These are phyloP conservation scores for Auricularia sp. DNA, from an alignment of 768 basidiomycete genomes.

Conservation along the genomic window DNA sequence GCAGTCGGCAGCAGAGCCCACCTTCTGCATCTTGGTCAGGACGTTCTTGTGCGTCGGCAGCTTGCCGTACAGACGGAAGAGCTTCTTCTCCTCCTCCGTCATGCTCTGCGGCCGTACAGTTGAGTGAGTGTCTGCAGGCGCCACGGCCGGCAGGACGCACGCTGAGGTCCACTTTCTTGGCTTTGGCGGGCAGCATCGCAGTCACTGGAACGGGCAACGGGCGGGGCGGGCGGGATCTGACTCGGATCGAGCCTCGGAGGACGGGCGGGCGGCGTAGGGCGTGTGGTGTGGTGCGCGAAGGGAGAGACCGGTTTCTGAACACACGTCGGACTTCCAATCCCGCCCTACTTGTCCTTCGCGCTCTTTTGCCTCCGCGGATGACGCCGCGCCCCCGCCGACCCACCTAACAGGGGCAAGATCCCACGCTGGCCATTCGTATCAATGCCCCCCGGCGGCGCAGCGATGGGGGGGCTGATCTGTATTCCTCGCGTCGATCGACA, in stretches of 20 bases:
- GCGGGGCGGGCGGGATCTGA: slow-evolving; percentile 14
- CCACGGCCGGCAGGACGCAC: slow-evolving; percentile 36
- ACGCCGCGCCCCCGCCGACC: not conserved
- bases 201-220: slow-evolving; percentile 6
- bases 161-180: slow-evolving; percentile 92
- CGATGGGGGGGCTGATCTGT: no score
- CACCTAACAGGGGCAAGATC: not conserved
- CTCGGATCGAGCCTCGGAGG: not conserved
- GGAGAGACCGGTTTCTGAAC: not conserved
- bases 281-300: not conserved
- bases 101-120: slow-evolving; percentile 42
- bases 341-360: not conserved
- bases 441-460: no score
- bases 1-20: slow-evolving; percentile 20
- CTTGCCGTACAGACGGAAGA: slow-evolving; percentile 92
- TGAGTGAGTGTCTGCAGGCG: slow-evolving; percentile 15
- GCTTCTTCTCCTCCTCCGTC: slow-evolving; percentile 83
- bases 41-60: slow-evolving; percentile 88
- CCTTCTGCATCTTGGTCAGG: slow-evolving; percentile 93
- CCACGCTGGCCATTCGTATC: no score
- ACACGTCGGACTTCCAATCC: not conserved
- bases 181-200: slow-evolving; percentile 62
- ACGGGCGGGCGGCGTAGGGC: not conserved
- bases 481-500: no score
- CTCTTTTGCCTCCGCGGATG: not conserved